A percentile compares a stretch with the other conserved stretches of the same genome.
These are phyloP conservation scores for Fusarium papillatum DNA, from an alignment of 2,329 filamentous ascomycete species.

Conservation along the genomic window DNA sequence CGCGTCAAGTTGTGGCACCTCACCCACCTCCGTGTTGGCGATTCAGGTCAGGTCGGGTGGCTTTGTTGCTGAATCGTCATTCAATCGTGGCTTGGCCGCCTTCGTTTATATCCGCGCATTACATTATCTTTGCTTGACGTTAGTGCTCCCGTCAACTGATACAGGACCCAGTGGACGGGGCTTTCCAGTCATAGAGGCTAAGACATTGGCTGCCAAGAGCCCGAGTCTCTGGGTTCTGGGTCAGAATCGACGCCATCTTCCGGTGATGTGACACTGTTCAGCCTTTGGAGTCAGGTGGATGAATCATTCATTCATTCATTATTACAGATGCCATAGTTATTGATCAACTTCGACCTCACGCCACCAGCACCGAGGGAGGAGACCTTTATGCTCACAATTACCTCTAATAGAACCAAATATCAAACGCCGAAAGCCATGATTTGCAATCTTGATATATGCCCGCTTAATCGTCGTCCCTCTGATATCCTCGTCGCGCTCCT, in stretches of 20 bases:
- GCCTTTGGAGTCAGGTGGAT: background rate
- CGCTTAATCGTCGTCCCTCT: constrained; percentile 59
- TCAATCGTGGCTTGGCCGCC: constrained; percentile 6
- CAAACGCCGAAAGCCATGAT: background rate
- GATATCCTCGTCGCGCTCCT: constrained; percentile 59
- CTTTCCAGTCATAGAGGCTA: background rate
- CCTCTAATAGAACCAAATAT: background rate
- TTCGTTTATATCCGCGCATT: constrained; percentile 8
- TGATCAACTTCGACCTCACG: background rate
- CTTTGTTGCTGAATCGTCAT: constrained; percentile 3
- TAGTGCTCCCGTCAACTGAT: background rate
- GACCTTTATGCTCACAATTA: background rate
- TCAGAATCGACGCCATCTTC: constrained; percentile 1
- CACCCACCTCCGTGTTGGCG: background rate
- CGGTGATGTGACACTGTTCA: background rate
- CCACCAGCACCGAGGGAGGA: background rate
- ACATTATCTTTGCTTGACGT: background rate
- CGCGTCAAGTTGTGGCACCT: background rate
- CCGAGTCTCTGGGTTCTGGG: background rate
- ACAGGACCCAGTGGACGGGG: background rate
- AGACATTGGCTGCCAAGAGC: background rate
- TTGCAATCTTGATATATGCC: background rate
- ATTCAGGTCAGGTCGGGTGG: constrained; percentile 1
- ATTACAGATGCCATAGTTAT: background rate
- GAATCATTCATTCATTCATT: background rate